phyloP scores from a whole-genome alignment of 371 early-diverging fungal genomes.

The Mortierella sp. region DNA sequence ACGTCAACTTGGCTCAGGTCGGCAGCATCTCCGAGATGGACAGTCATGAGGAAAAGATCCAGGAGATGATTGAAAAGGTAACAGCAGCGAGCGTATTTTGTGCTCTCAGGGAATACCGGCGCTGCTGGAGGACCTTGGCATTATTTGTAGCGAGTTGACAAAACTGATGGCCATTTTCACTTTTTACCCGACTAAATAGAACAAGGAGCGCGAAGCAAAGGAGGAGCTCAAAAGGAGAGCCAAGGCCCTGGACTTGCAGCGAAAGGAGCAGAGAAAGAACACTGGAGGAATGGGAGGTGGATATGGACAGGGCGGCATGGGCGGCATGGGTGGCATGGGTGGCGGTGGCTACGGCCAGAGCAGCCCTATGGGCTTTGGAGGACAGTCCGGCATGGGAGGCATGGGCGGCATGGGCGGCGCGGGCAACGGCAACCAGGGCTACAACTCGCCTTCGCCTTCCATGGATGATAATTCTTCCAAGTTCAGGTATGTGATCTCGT shows the following conservation, averaged over 20 bases:
- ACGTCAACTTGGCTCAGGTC: constrained; percentile 88
- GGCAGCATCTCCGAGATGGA: constrained; percentile 96
- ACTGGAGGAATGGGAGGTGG: constrained; percentile 62
- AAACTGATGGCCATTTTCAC: not conserved
- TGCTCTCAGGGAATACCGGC: not conserved
- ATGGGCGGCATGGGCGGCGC: constrained; percentile 62
- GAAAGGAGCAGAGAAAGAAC: constrained; percentile 75
- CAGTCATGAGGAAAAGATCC: constrained; percentile 96
- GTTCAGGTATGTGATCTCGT: constrained; percentile 29
- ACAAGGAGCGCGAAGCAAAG: constrained; percentile 97
- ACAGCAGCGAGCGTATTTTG: constrained; percentile 62
- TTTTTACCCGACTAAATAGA: constrained; percentile 61
- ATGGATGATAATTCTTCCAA: constrained; percentile 35
- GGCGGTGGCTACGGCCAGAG: constrained; percentile 63
- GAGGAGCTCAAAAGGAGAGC: constrained; percentile 95
- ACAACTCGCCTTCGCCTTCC: constrained; percentile 59
- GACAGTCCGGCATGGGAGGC: constrained; percentile 59
- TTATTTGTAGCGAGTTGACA: no score
- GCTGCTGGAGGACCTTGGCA: no score
- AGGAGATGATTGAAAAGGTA: constrained; percentile 96
- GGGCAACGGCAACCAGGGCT: constrained; percentile 55
- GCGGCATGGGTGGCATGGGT: constrained; percentile 65
- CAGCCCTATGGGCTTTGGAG: constrained; percentile 63
- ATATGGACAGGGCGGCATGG: constrained; percentile 48
- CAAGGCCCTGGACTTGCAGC: constrained; percentile 92